Evolutionary conservation across 768 basidiomycete genomes (phyloP), one percentile per base, ranked within the genome.

Genomic region (Lyophyllum semitale): DNA sequence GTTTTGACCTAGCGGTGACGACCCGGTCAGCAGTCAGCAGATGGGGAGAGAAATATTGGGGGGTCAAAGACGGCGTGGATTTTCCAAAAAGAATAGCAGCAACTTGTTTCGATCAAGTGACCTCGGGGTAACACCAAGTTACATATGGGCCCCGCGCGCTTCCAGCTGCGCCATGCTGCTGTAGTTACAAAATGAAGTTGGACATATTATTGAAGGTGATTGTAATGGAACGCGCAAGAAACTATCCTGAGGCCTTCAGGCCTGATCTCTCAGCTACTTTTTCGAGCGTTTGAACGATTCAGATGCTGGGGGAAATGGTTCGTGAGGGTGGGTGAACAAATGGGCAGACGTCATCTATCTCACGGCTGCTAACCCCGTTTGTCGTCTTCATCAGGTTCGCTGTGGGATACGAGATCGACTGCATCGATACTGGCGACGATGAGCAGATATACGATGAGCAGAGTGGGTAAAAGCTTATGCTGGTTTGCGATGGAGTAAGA

Each of bases 61-160:
- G 4, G 38, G n/a, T 22, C 12, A 37, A 13, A 37, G 30, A 32
- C 12, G 12, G 30, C 30, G 30, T 32, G 30, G 6, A 32, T 4
- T n/a, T n/a, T n/a, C n/a, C 37, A 53, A 60, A 57, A 22, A 48
- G 23, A 7, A 56, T 60, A 58, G 56, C 57, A 61, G 60, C 60
- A 61, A 61, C 56, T 61, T 55, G 60, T 61, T 61, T 61, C 60
- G 60, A 61, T 61, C 60, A 55, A 61, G 56, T 61, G 60, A 61
- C 60, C 60, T 61, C 60, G 50, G 60, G 60, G 60, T 60, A 18
- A 7, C 59, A 49, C 52, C 37, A 51, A 0, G 6, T 9, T 57
- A n/a, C 12, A 1, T 48, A 61, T 61, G 60, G 60, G 60, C 60
- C 71, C 73, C 44, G 66, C 71, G 54, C 64, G 70, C 49, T 69